A percentile compares a stretch with the other conserved stretches of the same genome.
Conservation (phyloP, 441 rosid species). For the Populus hybrid region DNA sequence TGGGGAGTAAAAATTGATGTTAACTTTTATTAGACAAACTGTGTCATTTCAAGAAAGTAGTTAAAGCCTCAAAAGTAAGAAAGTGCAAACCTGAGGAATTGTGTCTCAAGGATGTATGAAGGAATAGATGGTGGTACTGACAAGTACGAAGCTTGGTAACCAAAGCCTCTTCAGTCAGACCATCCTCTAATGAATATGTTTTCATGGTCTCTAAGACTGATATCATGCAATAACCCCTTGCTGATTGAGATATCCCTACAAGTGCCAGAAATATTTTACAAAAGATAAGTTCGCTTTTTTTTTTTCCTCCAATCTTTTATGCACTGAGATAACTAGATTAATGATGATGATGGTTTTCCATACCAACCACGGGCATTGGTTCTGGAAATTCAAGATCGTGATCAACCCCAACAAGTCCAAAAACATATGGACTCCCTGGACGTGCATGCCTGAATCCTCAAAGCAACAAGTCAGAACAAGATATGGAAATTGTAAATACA, state of each 20-base stretch:
- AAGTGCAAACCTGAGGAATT: slow-evolving; percentile 73
- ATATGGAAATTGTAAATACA: slow-evolving; percentile 9
- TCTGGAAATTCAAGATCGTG: slow-evolving; percentile 99
- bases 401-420: slow-evolving; percentile 95
- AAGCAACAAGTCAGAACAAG: slow-evolving; percentile 39
- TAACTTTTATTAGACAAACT: not conserved
- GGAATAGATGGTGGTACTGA: slow-evolving; percentile 83
- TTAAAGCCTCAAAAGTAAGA: not conserved
- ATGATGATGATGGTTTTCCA: slow-evolving; percentile 12
- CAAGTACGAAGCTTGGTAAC: slow-evolving; percentile 91
- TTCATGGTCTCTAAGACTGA: slow-evolving; percentile 94
- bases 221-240: slow-evolving; percentile 84
- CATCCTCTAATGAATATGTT: slow-evolving; percentile 87
- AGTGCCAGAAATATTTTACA: slow-evolving; percentile 10
- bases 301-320: not conserved
- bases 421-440: slow-evolving; percentile 99
- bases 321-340: not conserved
- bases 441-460: slow-evolving; percentile 87
- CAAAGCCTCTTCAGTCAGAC: slow-evolving; percentile 94
- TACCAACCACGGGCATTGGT: slow-evolving; percentile 98
- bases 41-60: slow-evolving; percentile 1
- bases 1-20: not conserved
- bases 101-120: slow-evolving; percentile 73
- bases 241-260: slow-evolving; percentile 87
- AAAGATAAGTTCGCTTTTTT: not conserved